Conservation (phyloP, 495 filamentous ascomycete species). For the Neurospora intermedia region DNA sequence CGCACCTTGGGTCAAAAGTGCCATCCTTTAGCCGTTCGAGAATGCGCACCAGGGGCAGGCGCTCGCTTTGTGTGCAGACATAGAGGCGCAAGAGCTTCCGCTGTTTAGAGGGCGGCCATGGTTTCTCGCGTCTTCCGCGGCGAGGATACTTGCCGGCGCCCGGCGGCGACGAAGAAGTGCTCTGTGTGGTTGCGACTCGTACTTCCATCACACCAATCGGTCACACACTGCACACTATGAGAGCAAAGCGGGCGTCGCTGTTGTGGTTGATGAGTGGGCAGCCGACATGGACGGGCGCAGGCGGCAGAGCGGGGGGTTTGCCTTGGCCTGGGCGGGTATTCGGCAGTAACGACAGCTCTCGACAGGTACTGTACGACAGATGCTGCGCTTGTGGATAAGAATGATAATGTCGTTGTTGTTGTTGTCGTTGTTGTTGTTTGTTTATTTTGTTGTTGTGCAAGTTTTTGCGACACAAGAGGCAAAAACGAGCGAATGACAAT, state of each 20-base stretch:
- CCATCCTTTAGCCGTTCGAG: slow-evolving; percentile 23
- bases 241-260: neutral
- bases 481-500: neutral
- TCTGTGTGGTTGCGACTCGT: neutral
- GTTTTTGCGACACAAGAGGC: neutral
- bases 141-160: slow-evolving; percentile 16
- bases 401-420: neutral
- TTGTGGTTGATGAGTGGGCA: neutral
- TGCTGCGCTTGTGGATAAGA: neutral
- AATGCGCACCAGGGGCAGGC: slow-evolving; percentile 22
- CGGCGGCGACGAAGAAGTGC: slow-evolving; percentile 4
- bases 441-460: neutral
- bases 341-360: neutral
- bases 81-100: slow-evolving; percentile 24
- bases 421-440: neutral
- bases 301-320: neutral
- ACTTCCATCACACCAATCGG: neutral
- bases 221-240: neutral
- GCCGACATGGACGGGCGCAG: neutral
- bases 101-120: slow-evolving; percentile 24
- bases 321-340: neutral
- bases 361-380: neutral
- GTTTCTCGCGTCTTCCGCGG: slow-evolving; percentile 23
- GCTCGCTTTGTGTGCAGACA: slow-evolving; percentile 26
- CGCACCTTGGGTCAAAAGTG: slow-evolving; percentile 24